A percentile compares a stretch with the other conserved stretches of the same genome.
These are phyloP conservation scores for Penicillium ochrochloron DNA, from an alignment of 495 filamentous ascomycete genomes.

Conservation along the genomic window DNA sequence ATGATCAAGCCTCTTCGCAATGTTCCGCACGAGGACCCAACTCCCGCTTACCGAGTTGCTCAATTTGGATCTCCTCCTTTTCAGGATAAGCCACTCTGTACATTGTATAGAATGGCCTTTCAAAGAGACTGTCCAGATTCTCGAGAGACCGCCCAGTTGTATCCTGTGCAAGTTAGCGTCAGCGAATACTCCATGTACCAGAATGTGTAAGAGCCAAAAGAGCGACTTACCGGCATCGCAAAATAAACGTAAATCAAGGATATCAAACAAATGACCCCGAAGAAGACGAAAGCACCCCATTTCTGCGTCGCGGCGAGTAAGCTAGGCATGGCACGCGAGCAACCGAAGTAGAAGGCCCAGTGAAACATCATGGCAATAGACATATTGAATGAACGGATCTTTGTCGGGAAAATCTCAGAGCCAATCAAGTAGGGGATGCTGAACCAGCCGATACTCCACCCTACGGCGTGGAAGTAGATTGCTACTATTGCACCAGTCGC, in stretches of 20 bases:
- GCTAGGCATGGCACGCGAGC: constrained; percentile 48
- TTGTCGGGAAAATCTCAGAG: constrained; percentile 66
- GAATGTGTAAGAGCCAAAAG: not conserved
- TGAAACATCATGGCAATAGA: constrained; percentile 50
- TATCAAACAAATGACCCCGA: constrained; percentile 25
- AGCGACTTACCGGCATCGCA: constrained; percentile 30
- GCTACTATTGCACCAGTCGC: constrained; percentile 57
- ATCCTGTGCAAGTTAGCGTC: constrained; percentile 19
- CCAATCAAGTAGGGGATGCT: constrained; percentile 68
- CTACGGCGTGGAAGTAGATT: constrained; percentile 60
- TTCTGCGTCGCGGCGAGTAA: constrained; percentile 38
- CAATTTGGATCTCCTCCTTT: constrained; percentile 18
- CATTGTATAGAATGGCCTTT: constrained; percentile 32
- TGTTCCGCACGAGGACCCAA: constrained; percentile 10
- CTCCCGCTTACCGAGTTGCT: constrained; percentile 15
- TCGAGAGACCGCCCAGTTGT: constrained; percentile 32
- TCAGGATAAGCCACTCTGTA: constrained; percentile 26
- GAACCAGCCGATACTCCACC: constrained; percentile 70
- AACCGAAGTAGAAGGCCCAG: constrained; percentile 67
- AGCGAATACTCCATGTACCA: not conserved
- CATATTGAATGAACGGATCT: constrained; percentile 32
- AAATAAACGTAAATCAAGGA: constrained; percentile 31
- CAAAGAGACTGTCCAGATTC: constrained; percentile 25
- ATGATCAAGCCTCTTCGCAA: constrained; percentile 9
- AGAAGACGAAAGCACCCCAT: constrained; percentile 35